phyloP scores from a whole-genome alignment of 768 basidiomycete species.

The Gloeostereum incarnatum region DNA sequence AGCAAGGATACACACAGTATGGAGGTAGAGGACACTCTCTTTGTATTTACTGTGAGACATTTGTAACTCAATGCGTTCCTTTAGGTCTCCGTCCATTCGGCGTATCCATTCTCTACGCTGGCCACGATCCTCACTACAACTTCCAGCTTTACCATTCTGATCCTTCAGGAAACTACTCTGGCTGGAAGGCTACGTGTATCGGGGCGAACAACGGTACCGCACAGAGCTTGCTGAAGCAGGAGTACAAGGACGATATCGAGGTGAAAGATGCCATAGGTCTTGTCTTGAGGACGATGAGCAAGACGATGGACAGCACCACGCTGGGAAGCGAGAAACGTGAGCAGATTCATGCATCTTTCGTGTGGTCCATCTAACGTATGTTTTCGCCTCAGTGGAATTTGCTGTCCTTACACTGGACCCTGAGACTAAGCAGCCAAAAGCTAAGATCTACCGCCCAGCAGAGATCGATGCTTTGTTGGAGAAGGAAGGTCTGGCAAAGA shows the following conservation, averaged over 20 bases:
- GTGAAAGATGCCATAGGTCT: constrained; percentile 91
- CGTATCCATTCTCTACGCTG: constrained; percentile 93
- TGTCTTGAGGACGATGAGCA: constrained; percentile 93
- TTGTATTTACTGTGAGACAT: constrained; percentile 1
- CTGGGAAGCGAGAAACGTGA: constrained; percentile 91
- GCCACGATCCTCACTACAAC: constrained; percentile 90
- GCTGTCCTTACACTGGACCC: constrained; percentile 87
- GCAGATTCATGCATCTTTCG: constrained; percentile 18
- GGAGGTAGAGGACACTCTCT: constrained; percentile 50
- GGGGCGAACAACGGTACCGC: constrained; percentile 98
- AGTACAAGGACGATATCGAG: constrained; percentile 92
- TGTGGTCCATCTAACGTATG: constrained; percentile 4
- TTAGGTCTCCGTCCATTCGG: constrained; percentile 95
- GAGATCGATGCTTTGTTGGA: constrained; percentile 82
- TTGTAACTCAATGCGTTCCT: not conserved
- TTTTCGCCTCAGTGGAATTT: constrained; percentile 69
- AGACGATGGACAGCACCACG: constrained; percentile 99
- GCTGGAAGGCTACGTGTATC: constrained; percentile 98
- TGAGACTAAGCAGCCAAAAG: constrained; percentile 65
- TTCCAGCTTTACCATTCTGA: constrained; percentile 99
- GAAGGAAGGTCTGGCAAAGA: constrained; percentile 79
- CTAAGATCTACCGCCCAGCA: constrained; percentile 84
- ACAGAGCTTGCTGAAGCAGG: constrained; percentile 92
- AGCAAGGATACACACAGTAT: constrained; percentile 97
- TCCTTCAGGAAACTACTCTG: constrained; percentile 96